phyloP scores from a whole-genome alignment of 148 eudicot genomes.

The Camellia sinensis region DNA sequence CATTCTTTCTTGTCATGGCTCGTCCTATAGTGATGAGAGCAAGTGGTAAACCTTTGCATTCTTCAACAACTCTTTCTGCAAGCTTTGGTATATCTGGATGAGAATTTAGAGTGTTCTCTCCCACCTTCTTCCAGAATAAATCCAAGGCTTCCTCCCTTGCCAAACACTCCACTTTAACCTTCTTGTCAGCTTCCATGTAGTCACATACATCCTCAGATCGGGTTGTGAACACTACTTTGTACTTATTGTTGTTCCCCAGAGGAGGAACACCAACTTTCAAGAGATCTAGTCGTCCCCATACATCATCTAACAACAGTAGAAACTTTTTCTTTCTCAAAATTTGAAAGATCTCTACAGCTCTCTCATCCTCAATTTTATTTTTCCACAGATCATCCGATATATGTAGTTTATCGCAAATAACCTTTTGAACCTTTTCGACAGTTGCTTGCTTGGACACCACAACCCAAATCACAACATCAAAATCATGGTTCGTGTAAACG shows the following conservation, averaged over 20 bases:
- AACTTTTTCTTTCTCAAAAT: constrained; percentile 19
- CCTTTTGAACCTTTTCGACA: not conserved
- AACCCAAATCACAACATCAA: constrained; percentile 17
- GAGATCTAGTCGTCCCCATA: constrained; percentile 25
- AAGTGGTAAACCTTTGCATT: constrained; percentile 28
- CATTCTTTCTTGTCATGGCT: constrained; percentile 27
- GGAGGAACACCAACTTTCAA: constrained; percentile 22
- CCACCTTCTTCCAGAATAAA: constrained; percentile 22
- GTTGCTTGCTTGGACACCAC: not conserved
- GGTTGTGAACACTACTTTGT: constrained; percentile 23
- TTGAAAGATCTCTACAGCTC: constrained; percentile 1
- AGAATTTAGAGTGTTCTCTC: constrained; percentile 19
- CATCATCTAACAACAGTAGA: not conserved
- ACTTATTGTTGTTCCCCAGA: constrained; percentile 1
- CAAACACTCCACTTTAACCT: constrained; percentile 21
- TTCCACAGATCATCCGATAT: constrained; percentile 7
- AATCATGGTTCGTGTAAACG: not conserved
- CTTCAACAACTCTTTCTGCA: constrained; percentile 11
- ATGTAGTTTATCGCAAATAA: not conserved
- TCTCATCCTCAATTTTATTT: constrained; percentile 18
- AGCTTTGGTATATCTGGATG: constrained; percentile 22
- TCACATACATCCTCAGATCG: constrained; percentile 28
- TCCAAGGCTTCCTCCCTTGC: not conserved
- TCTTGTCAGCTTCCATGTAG: constrained; percentile 23
- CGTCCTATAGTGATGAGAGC: constrained; percentile 25